phyloP scores from a whole-genome alignment of 768 basidiomycete species.

The Fibroporia radiculosa region DNA sequence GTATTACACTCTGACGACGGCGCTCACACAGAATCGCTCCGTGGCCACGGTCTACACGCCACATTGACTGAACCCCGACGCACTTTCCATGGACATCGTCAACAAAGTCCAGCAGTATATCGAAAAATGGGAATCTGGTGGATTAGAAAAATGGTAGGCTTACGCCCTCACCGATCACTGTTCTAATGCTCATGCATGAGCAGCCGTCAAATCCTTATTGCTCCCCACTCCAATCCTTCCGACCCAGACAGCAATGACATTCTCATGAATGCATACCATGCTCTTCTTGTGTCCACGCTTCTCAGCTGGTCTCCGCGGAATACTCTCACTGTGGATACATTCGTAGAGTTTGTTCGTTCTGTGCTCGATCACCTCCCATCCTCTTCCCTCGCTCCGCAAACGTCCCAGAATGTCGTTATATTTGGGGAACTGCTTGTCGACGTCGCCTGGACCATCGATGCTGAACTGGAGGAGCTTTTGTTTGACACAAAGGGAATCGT shows the following conservation, averaged over 20 bases:
- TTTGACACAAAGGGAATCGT: conserved; percentile 40
- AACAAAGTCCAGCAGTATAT: conserved; percentile 42
- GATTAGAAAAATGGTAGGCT: conserved; percentile 55
- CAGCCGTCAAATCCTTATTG: conserved; percentile 56
- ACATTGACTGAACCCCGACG: background rate
- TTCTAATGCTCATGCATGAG: conserved; percentile 7
- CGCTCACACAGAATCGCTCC: background rate
- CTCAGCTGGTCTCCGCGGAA: conserved; percentile 45
- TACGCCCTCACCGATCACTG: conserved; percentile 11
- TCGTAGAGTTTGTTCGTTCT: conserved; percentile 59
- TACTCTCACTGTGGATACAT: conserved; percentile 38
- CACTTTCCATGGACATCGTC: conserved; percentile 49
- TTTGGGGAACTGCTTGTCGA: conserved; percentile 74
- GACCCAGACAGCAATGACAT: conserved; percentile 46
- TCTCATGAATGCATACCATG: conserved; percentile 62
- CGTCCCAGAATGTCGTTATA: conserved; percentile 32
- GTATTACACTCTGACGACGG: background rate
- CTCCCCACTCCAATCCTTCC: conserved; percentile 51
- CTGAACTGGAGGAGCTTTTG: conserved; percentile 64
- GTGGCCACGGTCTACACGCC: background rate
- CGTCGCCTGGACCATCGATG: conserved; percentile 75
- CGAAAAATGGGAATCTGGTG: conserved; percentile 48
- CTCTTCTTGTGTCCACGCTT: conserved; percentile 53
- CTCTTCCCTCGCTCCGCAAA: conserved; percentile 27
- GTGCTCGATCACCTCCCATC: conserved; percentile 61